Percentiles rank a stretch among this genome's conserved stretches.
phyloP scores from a whole-genome alignment of 2,329 filamentous ascomycete genomes.

The Pseudogymnoascus sp. region DNA sequence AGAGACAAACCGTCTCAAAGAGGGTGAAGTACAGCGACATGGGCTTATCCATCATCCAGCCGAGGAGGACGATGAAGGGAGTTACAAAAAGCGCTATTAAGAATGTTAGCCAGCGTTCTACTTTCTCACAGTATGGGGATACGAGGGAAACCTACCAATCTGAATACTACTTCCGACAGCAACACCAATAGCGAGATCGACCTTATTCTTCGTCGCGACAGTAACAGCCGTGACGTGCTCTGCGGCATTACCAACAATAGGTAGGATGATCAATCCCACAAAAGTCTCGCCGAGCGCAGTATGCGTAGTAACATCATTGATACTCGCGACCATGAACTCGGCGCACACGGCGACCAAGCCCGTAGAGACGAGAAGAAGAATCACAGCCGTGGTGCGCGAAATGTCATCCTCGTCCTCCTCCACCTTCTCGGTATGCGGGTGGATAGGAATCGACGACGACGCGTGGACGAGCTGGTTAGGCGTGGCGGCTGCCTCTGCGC shows the following conservation, averaged over 20 bases:
- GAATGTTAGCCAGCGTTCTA: not conserved
- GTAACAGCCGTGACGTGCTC: slow-evolving; percentile 65
- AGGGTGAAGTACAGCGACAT: slow-evolving; percentile 79
- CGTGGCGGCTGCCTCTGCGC: not conserved
- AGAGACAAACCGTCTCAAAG: slow-evolving; percentile 82
- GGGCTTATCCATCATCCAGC: slow-evolving; percentile 59
- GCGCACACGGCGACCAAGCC: slow-evolving; percentile 60
- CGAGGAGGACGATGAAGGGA: slow-evolving; percentile 60
- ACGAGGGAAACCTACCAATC: slow-evolving; percentile 39
- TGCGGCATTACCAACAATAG: slow-evolving; percentile 65
- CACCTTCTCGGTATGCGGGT: slow-evolving; percentile 2
- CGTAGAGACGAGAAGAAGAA: slow-evolving; percentile 57
- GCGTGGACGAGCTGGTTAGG: not conserved
- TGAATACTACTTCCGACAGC: slow-evolving; percentile 64
- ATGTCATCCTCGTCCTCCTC: slow-evolving; percentile 38
- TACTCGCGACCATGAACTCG: slow-evolving; percentile 61
- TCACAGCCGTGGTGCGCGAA: slow-evolving; percentile 46
- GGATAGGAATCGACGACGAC: not conserved
- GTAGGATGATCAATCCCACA: slow-evolving; percentile 63
- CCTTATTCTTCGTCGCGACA: slow-evolving; percentile 66
- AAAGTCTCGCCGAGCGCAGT: slow-evolving; percentile 55
- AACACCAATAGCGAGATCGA: slow-evolving; percentile 66
- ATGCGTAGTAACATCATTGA: slow-evolving; percentile 51
- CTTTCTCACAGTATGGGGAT: not conserved
- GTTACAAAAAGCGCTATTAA: slow-evolving; percentile 53